phyloP scores from a whole-genome alignment of 306 rosid genomes.

The Sicyos edulis region DNA sequence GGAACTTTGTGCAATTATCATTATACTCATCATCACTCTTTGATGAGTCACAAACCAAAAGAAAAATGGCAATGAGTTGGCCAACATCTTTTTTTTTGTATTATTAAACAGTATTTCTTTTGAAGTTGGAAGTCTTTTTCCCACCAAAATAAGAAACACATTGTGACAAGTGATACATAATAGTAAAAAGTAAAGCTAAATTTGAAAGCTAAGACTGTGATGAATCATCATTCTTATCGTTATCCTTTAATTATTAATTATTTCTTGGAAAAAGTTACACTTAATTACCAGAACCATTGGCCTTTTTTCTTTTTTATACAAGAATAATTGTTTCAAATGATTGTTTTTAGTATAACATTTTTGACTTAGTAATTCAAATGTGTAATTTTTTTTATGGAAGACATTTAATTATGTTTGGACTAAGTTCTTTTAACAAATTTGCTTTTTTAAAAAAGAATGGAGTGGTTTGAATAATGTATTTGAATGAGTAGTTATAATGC shows the following conservation, averaged over 20 bases:
- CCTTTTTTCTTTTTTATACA: too few species aligned
- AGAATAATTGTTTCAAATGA: too few species aligned
- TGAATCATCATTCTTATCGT: conserved; percentile 33
- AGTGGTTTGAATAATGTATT: too few species aligned
- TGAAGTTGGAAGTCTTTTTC: conserved; percentile 35
- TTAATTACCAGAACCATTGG: too few species aligned
- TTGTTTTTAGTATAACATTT: too few species aligned
- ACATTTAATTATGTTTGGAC: too few species aligned
- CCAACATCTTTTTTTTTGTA: conserved; percentile 9
- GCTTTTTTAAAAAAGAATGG: too few species aligned
- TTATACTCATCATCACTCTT: conserved; percentile 16
- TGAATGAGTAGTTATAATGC: too few species aligned
- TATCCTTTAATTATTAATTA: conserved; percentile 27
- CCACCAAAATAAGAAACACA: conserved; percentile 25
- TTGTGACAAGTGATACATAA: conserved; percentile 23
- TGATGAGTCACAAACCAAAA: conserved; percentile 50
- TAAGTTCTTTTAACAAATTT: too few species aligned
- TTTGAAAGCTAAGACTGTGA: conserved; percentile 22
- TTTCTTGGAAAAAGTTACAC: not conserved
- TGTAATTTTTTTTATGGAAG: too few species aligned
- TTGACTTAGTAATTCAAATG: too few species aligned
- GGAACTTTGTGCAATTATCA: not conserved
- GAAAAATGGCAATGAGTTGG: conserved; percentile 23
- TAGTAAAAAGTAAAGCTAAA: conserved; percentile 17
- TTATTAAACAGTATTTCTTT: not conserved